These are phyloP conservation scores for Thraustochytrium striatum DNA, from an alignment of 352 stramenopile genomes.

Conservation along the genomic window DNA sequence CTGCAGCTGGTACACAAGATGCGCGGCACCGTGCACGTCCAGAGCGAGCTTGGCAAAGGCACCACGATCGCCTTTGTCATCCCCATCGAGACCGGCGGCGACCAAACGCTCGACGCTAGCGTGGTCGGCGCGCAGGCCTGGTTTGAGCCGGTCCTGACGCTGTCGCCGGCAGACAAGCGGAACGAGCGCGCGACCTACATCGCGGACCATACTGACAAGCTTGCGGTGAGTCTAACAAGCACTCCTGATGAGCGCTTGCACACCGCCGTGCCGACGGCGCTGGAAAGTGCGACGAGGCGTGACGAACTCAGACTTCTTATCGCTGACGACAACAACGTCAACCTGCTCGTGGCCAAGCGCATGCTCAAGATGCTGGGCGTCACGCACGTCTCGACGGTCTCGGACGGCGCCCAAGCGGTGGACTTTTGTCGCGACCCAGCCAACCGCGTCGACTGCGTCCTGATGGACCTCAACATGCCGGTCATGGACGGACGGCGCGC, in stretches of 20 bases:
- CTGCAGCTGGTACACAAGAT: constrained; percentile 67
- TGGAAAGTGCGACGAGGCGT: too few species aligned
- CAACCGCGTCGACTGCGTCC: constrained; percentile 26
- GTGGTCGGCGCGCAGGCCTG: too few species aligned
- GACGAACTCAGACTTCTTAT: too few species aligned
- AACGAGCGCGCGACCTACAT: too few species aligned
- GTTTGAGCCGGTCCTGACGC: too few species aligned
- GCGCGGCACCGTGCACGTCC: constrained; percentile 66
- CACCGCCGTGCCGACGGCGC: background rate
- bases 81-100: constrained; percentile 54
- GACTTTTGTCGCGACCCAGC: too few species aligned
- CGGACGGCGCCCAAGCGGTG: constrained; percentile 30
- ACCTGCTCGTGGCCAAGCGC: constrained; percentile 62
- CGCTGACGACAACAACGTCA: constrained; percentile 30
- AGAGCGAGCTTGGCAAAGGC: constrained; percentile 71
- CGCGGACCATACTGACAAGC: too few species aligned
- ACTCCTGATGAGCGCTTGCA: background rate
- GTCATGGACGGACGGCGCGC: constrained; percentile 9
- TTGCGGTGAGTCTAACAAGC: too few species aligned
- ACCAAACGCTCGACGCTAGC: background rate
- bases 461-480: constrained; percentile 49
- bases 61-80: constrained; percentile 72
- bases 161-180: too few species aligned
- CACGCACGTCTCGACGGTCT: constrained; percentile 21
- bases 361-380: constrained; percentile 65